Conservation (phyloP, 495 filamentous ascomycete species). For the Penicillium argentinense region DNA sequence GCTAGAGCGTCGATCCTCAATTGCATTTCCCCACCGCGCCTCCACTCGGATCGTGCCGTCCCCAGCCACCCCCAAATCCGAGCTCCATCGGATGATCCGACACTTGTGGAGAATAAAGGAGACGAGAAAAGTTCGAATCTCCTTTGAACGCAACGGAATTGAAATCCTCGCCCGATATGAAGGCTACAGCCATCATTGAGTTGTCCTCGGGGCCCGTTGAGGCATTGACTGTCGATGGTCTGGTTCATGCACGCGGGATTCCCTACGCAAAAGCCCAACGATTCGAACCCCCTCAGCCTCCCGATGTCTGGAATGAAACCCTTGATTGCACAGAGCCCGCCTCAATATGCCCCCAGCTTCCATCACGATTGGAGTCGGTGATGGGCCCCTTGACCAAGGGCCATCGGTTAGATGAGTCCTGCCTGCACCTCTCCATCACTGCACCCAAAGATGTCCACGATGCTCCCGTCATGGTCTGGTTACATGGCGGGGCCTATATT, state of each 20-base stretch:
- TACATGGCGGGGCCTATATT: slow-evolving; percentile 13
- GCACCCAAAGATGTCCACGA: slow-evolving; percentile 4
- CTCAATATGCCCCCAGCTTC: slow-evolving; percentile 11
- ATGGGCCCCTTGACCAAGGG: slow-evolving; percentile 9
- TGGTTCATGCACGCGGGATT: slow-evolving; percentile 10
- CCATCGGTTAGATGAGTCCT: slow-evolving; percentile 4
- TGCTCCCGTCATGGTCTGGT: slow-evolving; percentile 12
- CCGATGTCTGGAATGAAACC: not conserved
- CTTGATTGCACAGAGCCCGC: slow-evolving; percentile 3
- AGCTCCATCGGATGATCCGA: too few species aligned
- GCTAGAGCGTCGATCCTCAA: too few species aligned
- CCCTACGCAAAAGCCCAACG: slow-evolving; percentile 10
- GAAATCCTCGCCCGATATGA: not conserved
- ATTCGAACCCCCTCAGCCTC: slow-evolving; percentile 6
- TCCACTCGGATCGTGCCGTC: too few species aligned
- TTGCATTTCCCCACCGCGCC: too few species aligned
- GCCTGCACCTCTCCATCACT: slow-evolving; percentile 5
- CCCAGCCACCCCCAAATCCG: too few species aligned
- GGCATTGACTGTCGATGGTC: not conserved
- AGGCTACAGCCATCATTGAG: not conserved
- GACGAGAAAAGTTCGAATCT: too few species aligned
- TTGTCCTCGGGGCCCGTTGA: slow-evolving; percentile 4
- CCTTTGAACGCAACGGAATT: too few species aligned
- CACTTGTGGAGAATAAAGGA: too few species aligned
- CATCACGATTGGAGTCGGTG: slow-evolving; percentile 9